Conservation (phyloP, 495 filamentous ascomycete species). For the Cudoniella acicularis region DNA sequence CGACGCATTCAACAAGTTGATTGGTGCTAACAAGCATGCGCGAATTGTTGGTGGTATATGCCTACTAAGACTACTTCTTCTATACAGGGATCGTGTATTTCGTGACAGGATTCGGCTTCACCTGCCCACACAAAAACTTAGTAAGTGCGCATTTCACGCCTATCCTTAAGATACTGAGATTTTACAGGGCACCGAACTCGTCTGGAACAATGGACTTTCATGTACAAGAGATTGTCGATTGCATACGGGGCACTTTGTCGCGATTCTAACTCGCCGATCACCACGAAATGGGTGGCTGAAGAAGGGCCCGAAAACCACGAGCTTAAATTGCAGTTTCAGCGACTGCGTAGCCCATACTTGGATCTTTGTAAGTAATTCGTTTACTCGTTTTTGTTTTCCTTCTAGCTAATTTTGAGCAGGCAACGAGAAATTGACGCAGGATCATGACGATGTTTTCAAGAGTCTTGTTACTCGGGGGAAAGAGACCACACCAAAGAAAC, state of each 20-base stretch:
- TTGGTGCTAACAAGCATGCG: conserved; percentile 1
- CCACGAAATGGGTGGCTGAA: not conserved
- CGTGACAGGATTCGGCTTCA: not conserved
- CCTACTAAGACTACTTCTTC: not conserved
- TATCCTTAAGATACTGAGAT: not conserved
- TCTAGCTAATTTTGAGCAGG: not conserved
- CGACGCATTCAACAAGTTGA: not conserved
- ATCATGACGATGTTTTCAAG: not conserved
- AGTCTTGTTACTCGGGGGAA: conserved; percentile 24
- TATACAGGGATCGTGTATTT: conserved; percentile 2
- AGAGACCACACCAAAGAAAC: too few species aligned
- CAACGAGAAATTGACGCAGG: not conserved
- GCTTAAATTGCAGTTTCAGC: not conserved
- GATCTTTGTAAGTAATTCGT: not conserved
- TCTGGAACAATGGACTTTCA: not conserved
- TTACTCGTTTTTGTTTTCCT: not conserved
- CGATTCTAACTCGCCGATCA: not conserved
- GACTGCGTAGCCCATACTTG: not conserved
- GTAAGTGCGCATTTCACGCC: not conserved
- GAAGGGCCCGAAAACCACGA: not conserved
- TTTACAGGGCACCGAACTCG: conserved; percentile 2
- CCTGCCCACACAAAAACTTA: not conserved
- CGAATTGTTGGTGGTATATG: conserved; percentile 9
- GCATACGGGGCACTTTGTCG: conserved; percentile 9
- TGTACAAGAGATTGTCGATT: conserved; percentile 7